Conservation (phyloP, 2,329 filamentous ascomycete species). For the Magnaporthales sp. region DNA sequence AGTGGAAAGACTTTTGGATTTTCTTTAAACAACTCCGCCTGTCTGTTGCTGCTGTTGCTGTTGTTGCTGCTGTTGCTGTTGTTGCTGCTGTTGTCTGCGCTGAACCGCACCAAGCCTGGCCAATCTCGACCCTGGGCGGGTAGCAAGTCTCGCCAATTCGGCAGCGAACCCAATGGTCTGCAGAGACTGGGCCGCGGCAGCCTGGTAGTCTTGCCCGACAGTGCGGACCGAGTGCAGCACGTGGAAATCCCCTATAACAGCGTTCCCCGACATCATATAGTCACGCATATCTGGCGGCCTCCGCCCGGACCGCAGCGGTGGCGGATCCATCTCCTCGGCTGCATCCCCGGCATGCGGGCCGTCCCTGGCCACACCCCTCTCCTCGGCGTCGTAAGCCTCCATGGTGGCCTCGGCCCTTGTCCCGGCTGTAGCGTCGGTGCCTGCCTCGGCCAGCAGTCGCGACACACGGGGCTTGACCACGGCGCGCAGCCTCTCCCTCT, state of each 20-base stretch:
- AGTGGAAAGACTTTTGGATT: neutral
- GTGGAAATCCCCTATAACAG: conserved; percentile 43
- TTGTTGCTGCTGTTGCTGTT: neutral
- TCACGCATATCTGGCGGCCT: conserved; percentile 31
- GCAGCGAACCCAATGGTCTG: conserved; percentile 46
- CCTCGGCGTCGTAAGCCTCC: conserved; percentile 49
- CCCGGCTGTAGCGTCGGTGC: conserved; percentile 15
- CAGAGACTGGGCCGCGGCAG: conserved; percentile 40
- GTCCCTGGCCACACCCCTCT: conserved; percentile 39
- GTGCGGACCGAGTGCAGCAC: conserved; percentile 39
- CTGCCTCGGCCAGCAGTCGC: conserved; percentile 12
- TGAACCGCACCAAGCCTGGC: conserved; percentile 19
- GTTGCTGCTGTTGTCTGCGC: conserved; percentile 11
- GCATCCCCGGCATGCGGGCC: neutral
- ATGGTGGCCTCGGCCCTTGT: conserved; percentile 12
- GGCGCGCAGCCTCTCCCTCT: conserved; percentile 47
- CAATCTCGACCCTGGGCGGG: conserved; percentile 30
- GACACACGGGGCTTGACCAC: conserved; percentile 25
- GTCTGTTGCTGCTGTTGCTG: neutral
- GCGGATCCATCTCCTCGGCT: conserved; percentile 29
- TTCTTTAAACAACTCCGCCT: neutral
- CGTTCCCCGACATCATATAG: conserved; percentile 45
- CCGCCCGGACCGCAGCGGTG: conserved; percentile 19
- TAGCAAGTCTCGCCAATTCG: conserved; percentile 42
- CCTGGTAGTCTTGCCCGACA: conserved; percentile 36